Evolutionary conservation across 768 basidiomycete species (phyloP).

Genomic region (Mycena haematopus): DNA sequence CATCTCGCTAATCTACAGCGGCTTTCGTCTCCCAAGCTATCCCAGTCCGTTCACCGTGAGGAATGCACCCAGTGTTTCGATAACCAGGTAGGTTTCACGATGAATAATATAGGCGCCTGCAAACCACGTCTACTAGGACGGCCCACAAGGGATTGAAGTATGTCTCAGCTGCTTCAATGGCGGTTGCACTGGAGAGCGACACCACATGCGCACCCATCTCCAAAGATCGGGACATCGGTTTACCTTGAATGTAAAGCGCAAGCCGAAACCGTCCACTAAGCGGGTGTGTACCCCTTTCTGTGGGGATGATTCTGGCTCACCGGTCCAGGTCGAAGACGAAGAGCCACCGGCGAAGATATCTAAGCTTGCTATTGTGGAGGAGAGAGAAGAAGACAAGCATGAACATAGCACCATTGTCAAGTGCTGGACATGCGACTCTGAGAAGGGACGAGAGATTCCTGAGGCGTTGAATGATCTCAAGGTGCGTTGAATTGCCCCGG

Average conservation of each 20-base stretch:
- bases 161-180: conserved; percentile 96
- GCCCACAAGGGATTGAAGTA: conserved; percentile 79
- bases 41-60: conserved; percentile 83
- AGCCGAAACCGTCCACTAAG: conserved; percentile 63
- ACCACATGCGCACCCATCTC: conserved; percentile 79
- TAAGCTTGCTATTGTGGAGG: conserved; percentile 87
- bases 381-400: conserved; percentile 90
- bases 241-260: conserved; percentile 82
- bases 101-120: conserved; percentile 1
- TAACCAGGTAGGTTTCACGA: conserved; percentile 65
- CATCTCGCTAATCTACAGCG: conserved; percentile 58
- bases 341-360: conserved; percentile 91
- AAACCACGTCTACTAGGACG: conserved; percentile 62
- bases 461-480: conserved; percentile 45
- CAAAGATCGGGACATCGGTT: conserved; percentile 76
- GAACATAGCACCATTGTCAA: conserved; percentile 67
- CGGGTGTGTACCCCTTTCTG: conserved; percentile 57
- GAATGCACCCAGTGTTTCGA: conserved; percentile 99
- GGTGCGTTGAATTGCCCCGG: conserved; percentile 33
- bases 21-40: conserved; percentile 63
- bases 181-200: conserved; percentile 71
- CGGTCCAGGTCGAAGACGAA: conserved; percentile 60
- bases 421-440: conserved; percentile 77
- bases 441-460: conserved; percentile 52
- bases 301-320: background rate